Evolutionary conservation across 306 rosid species (phyloP).

Genomic region (Phaseolus lunatus): DNA sequence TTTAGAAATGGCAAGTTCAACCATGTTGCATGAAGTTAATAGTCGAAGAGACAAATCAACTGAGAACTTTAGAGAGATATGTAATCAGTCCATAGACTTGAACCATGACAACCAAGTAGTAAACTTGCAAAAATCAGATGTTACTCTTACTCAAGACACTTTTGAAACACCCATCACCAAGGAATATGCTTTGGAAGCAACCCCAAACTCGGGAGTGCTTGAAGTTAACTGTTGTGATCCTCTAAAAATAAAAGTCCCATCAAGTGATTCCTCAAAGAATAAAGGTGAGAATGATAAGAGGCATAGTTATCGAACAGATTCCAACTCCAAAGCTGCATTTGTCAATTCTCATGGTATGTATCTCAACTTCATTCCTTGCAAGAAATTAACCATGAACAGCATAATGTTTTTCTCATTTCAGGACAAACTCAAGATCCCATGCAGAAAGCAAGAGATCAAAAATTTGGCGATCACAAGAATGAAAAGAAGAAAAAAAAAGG

Average conservation of each 20-base stretch:
- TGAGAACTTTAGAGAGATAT: conserved; percentile 46
- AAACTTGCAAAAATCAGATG: conserved; percentile 45
- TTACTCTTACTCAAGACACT: conserved; percentile 44
- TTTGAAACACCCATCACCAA: conserved; percentile 48
- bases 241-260: conserved; percentile 51
- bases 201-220: conserved; percentile 51
- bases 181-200: conserved; percentile 41
- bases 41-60: conserved; percentile 43
- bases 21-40: conserved; percentile 49
- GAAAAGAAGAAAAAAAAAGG: neutral
- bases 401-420: conserved; percentile 38
- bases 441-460: conserved; percentile 48
- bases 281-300: conserved; percentile 53
- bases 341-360: conserved; percentile 40
- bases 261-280: conserved; percentile 49
- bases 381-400: conserved; percentile 43
- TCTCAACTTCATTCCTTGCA: conserved; percentile 17
- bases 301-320: conserved; percentile 57
- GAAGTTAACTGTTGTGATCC: conserved; percentile 55
- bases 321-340: conserved; percentile 48
- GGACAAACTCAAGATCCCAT: conserved; percentile 48
- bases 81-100: conserved; percentile 33
- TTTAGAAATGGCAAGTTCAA: conserved; percentile 57
- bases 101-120: conserved; percentile 48
- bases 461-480: conserved; percentile 48